Evolutionary conservation across 345 rosid genomes (phyloP).

Genomic region (Ceriops tagal): DNA sequence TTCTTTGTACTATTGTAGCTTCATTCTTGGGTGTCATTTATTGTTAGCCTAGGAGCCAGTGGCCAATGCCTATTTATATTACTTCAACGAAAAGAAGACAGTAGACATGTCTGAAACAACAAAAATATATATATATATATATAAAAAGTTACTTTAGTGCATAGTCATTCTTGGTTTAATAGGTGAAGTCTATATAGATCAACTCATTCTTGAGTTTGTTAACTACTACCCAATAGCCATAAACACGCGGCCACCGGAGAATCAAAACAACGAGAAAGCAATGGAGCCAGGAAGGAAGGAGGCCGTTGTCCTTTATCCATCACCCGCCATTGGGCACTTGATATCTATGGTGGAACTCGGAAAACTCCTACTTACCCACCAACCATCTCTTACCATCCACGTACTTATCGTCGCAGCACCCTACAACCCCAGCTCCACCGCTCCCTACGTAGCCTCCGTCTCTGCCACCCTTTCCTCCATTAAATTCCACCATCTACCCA

Average conservation of each 20-base stretch:
- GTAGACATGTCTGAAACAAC: too few relatives aligned
- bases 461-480: constrained; percentile 19
- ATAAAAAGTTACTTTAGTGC: too few relatives aligned
- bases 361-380: constrained; percentile 41
- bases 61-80: too few relatives aligned
- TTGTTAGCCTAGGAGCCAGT: too few relatives aligned
- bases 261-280: neutral
- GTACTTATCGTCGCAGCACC: constrained; percentile 44
- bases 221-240: too few relatives aligned
- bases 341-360: constrained; percentile 71
- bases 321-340: constrained; percentile 66
- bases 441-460: constrained; percentile 22
- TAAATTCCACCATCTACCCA: constrained; percentile 32
- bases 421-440: constrained; percentile 39
- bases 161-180: too few relatives aligned
- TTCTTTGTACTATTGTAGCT: too few relatives aligned
- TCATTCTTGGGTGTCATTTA: too few relatives aligned
- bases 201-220: too few relatives aligned
- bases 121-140: too few relatives aligned
- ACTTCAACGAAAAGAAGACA: too few relatives aligned
- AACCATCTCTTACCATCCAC: constrained; percentile 52
- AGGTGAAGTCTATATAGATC: too few relatives aligned
- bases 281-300: constrained; percentile 3
- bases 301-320: constrained; percentile 57
- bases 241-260: neutral